Evolutionary conservation across 805 yeast genomes (phyloP).

Genomic region (Saturnispora hagleri): DNA sequence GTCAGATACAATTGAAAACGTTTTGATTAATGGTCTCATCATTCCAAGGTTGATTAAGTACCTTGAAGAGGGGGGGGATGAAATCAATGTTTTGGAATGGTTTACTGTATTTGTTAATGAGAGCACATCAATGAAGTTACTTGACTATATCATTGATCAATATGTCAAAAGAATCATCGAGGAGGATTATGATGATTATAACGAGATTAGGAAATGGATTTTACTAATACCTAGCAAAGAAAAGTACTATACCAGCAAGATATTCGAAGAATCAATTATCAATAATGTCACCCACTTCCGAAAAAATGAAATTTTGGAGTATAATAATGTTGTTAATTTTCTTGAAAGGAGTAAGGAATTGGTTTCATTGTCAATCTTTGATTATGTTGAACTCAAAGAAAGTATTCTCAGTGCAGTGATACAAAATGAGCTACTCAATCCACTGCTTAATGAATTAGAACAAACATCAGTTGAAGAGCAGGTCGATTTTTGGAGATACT

Average conservation of each 20-base stretch:
- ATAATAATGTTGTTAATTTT: not conserved
- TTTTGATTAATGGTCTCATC: not conserved
- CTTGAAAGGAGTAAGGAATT: not conserved
- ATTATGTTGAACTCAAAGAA: not conserved
- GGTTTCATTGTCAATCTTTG: not conserved
- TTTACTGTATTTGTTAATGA: not conserved
- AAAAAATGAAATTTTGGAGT: not conserved
- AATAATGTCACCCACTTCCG: not conserved
- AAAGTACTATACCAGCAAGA: slow-evolving; percentile 13
- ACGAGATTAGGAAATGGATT: not conserved
- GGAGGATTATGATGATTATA: not conserved
- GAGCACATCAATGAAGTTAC: not conserved
- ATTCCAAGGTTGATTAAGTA: not conserved
- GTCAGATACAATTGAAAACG: not conserved
- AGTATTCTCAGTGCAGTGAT: not conserved
- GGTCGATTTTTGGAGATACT: slow-evolving; percentile 1
- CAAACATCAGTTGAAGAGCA: not conserved
- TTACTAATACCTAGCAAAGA: not conserved
- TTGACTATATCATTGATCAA: not conserved
- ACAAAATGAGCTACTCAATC: slow-evolving; percentile 2
- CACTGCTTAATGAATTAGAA: not conserved
- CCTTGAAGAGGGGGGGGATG: not conserved
- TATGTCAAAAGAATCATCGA: not conserved
- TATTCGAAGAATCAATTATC: not conserved
- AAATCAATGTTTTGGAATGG: slow-evolving; percentile 1